phyloP scores from a whole-genome alignment of 768 basidiomycete genomes.

The Lactarius trivialis region DNA sequence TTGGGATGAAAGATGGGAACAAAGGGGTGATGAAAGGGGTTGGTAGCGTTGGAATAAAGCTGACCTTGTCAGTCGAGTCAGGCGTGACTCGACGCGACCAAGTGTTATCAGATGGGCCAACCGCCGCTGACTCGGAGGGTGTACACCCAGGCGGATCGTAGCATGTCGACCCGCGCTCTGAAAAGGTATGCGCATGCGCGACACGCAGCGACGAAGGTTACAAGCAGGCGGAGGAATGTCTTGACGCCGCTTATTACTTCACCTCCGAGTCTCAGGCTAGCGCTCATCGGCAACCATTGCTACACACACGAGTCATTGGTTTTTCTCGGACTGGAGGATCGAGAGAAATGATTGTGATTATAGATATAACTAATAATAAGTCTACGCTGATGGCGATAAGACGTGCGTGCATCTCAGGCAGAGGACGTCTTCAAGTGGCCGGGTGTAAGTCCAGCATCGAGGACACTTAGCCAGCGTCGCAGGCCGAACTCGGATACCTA shows the following conservation, averaged over 20 bases:
- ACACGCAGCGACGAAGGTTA: conserved; percentile 1
- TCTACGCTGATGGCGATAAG: conserved; percentile 14
- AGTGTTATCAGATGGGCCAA: conserved; percentile 23
- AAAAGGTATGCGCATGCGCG: conserved; percentile 18
- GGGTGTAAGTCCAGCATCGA: conserved; percentile 81
- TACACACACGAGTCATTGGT: neutral
- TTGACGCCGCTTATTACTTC: conserved; percentile 9
- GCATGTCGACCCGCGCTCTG: conserved; percentile 12
- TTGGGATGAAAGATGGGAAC: no score
- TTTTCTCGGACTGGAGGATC: neutral
- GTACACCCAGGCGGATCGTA: conserved; percentile 1
- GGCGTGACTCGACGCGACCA: conserved; percentile 23
- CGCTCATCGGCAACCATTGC: neutral
- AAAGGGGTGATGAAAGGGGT: no score
- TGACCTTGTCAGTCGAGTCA: neutral
- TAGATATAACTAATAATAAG: conserved; percentile 13
- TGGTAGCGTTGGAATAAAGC: neutral
- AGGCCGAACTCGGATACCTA: conserved; percentile 54
- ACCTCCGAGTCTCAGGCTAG: neutral
- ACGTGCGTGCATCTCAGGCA: conserved; percentile 57
- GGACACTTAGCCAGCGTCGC: conserved; percentile 70
- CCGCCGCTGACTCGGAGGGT: neutral
- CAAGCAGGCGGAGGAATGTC: neutral
- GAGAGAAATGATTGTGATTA: neutral
- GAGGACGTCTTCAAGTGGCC: conserved; percentile 42